phyloP scores from a whole-genome alignment of 306 rosid species.

The Corylus heterophylla region DNA sequence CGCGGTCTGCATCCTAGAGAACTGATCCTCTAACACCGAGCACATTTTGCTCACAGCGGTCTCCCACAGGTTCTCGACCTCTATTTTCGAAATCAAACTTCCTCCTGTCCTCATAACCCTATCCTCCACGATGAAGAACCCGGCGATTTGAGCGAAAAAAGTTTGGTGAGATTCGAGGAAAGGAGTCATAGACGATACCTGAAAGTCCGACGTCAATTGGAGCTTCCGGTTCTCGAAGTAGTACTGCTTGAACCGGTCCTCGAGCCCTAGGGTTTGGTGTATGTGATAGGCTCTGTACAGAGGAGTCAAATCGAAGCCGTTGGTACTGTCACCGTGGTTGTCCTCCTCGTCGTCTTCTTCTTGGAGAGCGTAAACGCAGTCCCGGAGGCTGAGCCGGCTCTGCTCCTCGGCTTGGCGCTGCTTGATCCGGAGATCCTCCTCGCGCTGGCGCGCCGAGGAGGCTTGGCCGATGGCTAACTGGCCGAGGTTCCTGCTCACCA shows the following conservation, averaged over 20 bases:
- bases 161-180: conserved; percentile 98
- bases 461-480: conserved; percentile 95
- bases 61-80: conserved; percentile 97
- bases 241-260: conserved; percentile 86
- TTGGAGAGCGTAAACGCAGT: conserved; percentile 84
- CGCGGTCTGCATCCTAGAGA: conserved; percentile 98
- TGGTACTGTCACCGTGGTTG: background rate
- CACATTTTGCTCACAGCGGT: conserved; percentile 98
- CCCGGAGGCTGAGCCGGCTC: conserved; percentile 90
- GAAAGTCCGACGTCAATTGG: conserved; percentile 93
- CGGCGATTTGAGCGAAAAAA: conserved; percentile 94
- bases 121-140: conserved; percentile 95
- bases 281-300: conserved; percentile 80
- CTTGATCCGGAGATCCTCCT: conserved; percentile 94
- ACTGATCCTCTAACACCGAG: conserved; percentile 96
- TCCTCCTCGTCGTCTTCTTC: conserved; percentile 74
- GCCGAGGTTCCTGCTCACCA: conserved; percentile 83
- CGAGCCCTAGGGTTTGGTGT: conserved; percentile 89
- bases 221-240: conserved; percentile 94
- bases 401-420: conserved; percentile 99
- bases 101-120: conserved; percentile 92
- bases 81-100: conserved; percentile 80
- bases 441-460: conserved; percentile 91
- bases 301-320: conserved; percentile 84
- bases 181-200: conserved; percentile 99